Percentiles rank a stretch among this genome's conserved stretches.
Conservation (phyloP, 768 basidiomycete genomes). For the Rhodosporidiobolus odoratus region DNA sequence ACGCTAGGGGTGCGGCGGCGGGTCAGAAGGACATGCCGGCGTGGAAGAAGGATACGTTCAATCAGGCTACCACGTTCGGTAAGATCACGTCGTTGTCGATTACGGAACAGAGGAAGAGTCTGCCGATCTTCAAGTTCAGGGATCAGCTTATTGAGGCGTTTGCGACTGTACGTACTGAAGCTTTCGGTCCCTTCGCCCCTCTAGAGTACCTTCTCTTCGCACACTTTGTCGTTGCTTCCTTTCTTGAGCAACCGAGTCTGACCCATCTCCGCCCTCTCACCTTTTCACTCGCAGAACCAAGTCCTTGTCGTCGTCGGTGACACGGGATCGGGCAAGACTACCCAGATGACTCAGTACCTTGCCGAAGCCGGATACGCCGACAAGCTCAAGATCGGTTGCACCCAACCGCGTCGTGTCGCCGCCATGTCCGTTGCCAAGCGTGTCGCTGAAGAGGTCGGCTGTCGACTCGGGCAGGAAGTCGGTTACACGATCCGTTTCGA, state of each 20-base stretch:
- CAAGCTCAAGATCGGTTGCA: slow-evolving; percentile 85
- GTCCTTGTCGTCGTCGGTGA: slow-evolving; percentile 97
- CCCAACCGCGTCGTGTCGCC: slow-evolving; percentile 97
- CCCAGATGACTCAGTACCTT: slow-evolving; percentile 97
- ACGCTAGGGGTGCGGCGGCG: slow-evolving; percentile 59
- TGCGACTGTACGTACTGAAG: slow-evolving; percentile 65
- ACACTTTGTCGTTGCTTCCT: background rate
- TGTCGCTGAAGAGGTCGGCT: slow-evolving; percentile 96
- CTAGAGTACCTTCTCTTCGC: background rate
- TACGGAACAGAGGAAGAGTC: slow-evolving; percentile 80
- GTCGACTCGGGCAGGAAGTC: slow-evolving; percentile 92
- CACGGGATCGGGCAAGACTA: slow-evolving; percentile 97
- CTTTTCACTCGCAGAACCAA: slow-evolving; percentile 62
- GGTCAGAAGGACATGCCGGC: slow-evolving; percentile 79
- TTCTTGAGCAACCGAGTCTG: slow-evolving; percentile 8
- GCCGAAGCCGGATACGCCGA: slow-evolving; percentile 93
- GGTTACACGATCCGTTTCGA: slow-evolving; percentile 99
- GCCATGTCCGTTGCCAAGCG: slow-evolving; percentile 99
- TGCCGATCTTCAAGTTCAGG: slow-evolving; percentile 93
- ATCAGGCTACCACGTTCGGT: slow-evolving; percentile 92
- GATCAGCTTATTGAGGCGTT: slow-evolving; percentile 86
- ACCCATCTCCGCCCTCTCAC: slow-evolving; percentile 14
- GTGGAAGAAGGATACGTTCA: slow-evolving; percentile 88
- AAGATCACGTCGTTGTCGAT: slow-evolving; percentile 85
- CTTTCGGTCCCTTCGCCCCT: no score